phyloP scores from a whole-genome alignment of 495 filamentous ascomycete species.

The Rhypophila decipiens region DNA sequence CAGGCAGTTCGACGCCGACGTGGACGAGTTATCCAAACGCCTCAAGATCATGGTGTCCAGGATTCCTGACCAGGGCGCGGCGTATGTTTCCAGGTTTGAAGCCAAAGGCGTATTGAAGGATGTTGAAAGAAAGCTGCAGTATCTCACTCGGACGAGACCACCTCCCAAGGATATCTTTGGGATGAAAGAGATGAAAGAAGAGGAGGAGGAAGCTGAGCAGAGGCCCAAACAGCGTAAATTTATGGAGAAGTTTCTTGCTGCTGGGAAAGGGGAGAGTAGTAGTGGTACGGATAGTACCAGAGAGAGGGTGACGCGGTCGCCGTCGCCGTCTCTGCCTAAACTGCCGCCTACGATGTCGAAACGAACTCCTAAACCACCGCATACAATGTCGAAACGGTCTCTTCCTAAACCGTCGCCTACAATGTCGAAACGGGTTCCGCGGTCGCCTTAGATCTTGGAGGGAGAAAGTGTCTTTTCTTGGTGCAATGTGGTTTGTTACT shows the following conservation, averaged over 20 bases:
- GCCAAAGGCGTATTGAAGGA: constrained; percentile 67
- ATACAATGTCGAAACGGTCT: too few species aligned
- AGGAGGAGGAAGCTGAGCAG: constrained; percentile 21
- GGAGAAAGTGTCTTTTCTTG: too few species aligned
- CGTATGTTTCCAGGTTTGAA: constrained; percentile 63
- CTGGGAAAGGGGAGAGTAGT: neutral
- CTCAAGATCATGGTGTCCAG: constrained; percentile 61
- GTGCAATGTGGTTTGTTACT: too few species aligned
- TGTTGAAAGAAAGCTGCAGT: constrained; percentile 62
- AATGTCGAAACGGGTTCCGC: too few species aligned
- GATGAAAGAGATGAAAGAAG: constrained; percentile 10
- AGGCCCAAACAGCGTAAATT: constrained; percentile 32
- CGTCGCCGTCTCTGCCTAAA: too few species aligned
- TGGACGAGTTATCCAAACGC: constrained; percentile 58
- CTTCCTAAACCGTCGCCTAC: too few species aligned
- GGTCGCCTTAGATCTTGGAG: too few species aligned
- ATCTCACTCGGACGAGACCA: constrained; percentile 61
- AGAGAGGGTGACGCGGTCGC: too few species aligned
- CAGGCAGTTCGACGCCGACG: constrained; percentile 52
- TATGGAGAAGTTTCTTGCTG: constrained; percentile 34
- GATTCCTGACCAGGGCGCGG: constrained; percentile 70
- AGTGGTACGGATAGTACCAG: too few species aligned
- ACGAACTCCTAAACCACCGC: too few species aligned
- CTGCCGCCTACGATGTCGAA: too few species aligned
- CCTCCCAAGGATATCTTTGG: constrained; percentile 56